Percentiles rank a stretch among this genome's conserved stretches.
phyloP scores from a whole-genome alignment of 2,329 filamentous ascomycete genomes.

The Neofusicoccum cordaticola region DNA sequence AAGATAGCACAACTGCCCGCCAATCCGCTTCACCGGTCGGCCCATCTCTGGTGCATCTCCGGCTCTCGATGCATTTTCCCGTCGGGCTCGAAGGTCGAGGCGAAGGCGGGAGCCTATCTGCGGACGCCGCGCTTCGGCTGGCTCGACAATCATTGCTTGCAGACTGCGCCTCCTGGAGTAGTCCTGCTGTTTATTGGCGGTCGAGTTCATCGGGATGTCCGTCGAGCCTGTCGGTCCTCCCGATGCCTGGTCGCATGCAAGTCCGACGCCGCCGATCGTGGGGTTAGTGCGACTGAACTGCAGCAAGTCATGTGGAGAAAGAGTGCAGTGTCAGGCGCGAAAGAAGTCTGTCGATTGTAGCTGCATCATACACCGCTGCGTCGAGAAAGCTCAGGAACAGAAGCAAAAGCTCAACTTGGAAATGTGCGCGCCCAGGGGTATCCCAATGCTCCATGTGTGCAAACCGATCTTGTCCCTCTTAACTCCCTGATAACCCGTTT shows the following conservation, averaged over 20 bases:
- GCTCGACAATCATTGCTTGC: background rate
- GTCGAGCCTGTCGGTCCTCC: background rate
- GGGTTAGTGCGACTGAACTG: background rate
- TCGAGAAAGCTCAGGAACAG: background rate
- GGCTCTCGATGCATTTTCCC: background rate
- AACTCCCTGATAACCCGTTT: background rate
- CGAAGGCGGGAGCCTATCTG: background rate
- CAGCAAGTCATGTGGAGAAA: no score
- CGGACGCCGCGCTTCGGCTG: background rate
- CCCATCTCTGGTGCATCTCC: background rate
- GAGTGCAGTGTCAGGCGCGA: background rate
- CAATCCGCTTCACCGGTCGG: background rate
- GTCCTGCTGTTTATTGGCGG: no score
- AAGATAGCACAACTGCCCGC: slow-evolving; percentile 1
- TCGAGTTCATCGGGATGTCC: background rate
- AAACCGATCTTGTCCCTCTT: background rate
- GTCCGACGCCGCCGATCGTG: background rate
- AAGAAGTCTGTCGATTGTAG: background rate
- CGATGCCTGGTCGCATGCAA: background rate
- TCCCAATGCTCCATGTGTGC: background rate
- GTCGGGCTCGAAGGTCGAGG: background rate
- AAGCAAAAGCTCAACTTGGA: background rate
- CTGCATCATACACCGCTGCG: background rate
- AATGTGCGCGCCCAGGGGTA: background rate
- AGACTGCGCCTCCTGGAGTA: background rate